Base-by-base conservation (phyloP, 495 filamentous ascomycete genomes). In the Lophium mytilinum region DNA sequence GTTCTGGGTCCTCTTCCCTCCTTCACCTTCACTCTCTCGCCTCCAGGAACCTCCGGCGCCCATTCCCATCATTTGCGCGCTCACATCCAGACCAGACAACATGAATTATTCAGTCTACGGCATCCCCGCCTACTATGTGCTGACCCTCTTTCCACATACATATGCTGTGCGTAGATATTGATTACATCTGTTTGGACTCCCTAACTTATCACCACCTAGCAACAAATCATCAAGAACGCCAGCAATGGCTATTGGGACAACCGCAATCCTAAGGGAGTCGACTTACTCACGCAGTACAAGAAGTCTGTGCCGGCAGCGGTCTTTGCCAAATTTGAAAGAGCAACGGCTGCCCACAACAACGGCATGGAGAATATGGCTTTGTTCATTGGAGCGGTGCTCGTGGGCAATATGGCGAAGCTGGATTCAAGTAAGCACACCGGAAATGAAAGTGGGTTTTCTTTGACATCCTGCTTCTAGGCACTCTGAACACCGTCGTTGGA, bases 301-400 rank as follows among this genome's bases (percentile, higher is more conserved):
- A 64, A 60, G 41, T 45, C 34, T 1, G 57, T 61, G 2, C 62
- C 62, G 12, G 37, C 15, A 4, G 48, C 41, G 4, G 35, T 37
- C 9, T 64, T 56, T 18, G 48, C 17, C 0, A 14, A 34, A 12
- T 64, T 40, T 24, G 62, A 64, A 46, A 41, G 57, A 40, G 48
- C 41, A 12, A 50, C 57, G 35, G 62, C 53, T 24, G 53, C 62
- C 33, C 62, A 64, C 36, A 57, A 54, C 30, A 64, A 64, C 35
- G 9, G 50, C 30, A 39, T 64, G 43, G 62, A 64, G 43, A 64
- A 58, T 46, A 54, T 43, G 37, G 53, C 57, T 0, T 45, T 57
- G 4, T 64, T 60, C 45, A 55, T 64, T 19, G 57, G 62, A 1
- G 62, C 62, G 8, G 45, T 64, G 14, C 4, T 61, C n/a, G n/a